These are phyloP conservation scores for Camillea tinctor DNA, from an alignment of 2,329 filamentous ascomycete species.

Conservation along the genomic window DNA sequence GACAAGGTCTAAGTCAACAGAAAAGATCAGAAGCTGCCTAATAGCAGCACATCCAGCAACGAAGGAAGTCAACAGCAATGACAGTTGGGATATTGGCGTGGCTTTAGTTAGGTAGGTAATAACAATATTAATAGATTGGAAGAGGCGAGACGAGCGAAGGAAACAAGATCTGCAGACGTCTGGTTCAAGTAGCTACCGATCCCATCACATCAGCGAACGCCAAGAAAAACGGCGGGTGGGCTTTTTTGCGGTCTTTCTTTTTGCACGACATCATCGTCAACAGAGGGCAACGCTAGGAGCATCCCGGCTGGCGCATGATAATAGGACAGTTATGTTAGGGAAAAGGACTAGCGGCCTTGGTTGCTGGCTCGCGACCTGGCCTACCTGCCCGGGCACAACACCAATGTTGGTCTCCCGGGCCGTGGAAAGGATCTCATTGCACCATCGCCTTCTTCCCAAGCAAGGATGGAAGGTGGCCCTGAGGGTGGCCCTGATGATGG, in stretches of 20 bases:
- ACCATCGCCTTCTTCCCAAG: not conserved
- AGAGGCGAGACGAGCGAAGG: not conserved
- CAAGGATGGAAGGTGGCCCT: not conserved
- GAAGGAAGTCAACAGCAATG: not conserved
- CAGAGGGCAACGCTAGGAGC: not conserved
- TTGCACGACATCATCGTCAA: conserved; percentile 13
- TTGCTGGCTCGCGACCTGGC: not conserved
- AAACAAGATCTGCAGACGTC: not conserved
- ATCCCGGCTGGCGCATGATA: not conserved
- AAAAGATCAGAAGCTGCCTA: conserved; percentile 10
- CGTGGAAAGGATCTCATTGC: not conserved
- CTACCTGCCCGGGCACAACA: not conserved
- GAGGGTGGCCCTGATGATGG: not conserved
- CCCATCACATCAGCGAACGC: not conserved
- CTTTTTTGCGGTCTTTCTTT: conserved; percentile 8
- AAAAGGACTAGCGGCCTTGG: not conserved
- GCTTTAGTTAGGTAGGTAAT: conserved; percentile 1
- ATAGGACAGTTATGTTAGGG: not conserved
- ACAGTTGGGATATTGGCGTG: conserved; percentile 2
- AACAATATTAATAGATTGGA: conserved; percentile 5
- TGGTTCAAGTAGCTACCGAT: not conserved
- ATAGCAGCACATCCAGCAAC: conserved; percentile 14
- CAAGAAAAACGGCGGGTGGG: conserved; percentile 8
- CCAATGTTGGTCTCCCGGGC: not conserved
- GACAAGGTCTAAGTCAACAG: conserved; percentile 2